A percentile compares a stretch with the other conserved stretches of the same genome.
Conservation (phyloP, 1,284 basidiomycete species). For the Moniliophthora roreri region DNA sequence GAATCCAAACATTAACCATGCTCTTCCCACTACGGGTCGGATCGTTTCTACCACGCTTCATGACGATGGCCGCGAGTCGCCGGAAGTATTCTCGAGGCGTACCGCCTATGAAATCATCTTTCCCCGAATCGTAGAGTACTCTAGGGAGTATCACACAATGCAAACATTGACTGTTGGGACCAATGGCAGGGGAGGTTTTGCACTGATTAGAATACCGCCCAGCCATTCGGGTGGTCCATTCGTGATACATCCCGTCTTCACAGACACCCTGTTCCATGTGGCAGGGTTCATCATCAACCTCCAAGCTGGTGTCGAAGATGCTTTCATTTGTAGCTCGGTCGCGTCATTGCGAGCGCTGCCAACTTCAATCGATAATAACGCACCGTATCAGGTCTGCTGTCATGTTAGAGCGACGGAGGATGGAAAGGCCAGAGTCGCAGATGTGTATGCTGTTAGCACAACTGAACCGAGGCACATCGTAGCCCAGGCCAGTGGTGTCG, state of each 20-base stretch:
- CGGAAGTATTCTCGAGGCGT: conserved; percentile 43
- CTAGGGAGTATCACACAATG: conserved; percentile 56
- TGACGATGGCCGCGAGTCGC: conserved; percentile 35
- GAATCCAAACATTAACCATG: conserved; percentile 37
- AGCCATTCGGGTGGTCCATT: conserved; percentile 30
- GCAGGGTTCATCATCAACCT: conserved; percentile 70
- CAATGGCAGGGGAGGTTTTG: conserved; percentile 51
- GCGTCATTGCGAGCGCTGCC: conserved; percentile 46
- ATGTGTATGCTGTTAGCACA: conserved; percentile 48
- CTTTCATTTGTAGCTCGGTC: conserved; percentile 62
- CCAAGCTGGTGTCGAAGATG: conserved; percentile 46
- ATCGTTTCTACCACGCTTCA: conserved; percentile 31
- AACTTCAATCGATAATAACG: conserved; percentile 37
- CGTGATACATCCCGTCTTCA: conserved; percentile 53
- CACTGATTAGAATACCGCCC: conserved; percentile 42
- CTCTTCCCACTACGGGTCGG: conserved; percentile 34
- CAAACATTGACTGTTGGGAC: conserved; percentile 49
- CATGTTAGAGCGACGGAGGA: conserved; percentile 41
- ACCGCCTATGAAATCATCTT: conserved; percentile 67
- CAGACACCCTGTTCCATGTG: conserved; percentile 65
- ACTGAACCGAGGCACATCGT: conserved; percentile 38
- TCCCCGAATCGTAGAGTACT: conserved; percentile 66
- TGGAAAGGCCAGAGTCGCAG: conserved; percentile 41
- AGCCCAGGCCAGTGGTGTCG: conserved; percentile 24
- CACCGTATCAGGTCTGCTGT: conserved; percentile 53